Percentiles rank a stretch among this genome's conserved stretches.
phyloP scores from a whole-genome alignment of 345 rosid species.

The Rhizophora mangle region DNA sequence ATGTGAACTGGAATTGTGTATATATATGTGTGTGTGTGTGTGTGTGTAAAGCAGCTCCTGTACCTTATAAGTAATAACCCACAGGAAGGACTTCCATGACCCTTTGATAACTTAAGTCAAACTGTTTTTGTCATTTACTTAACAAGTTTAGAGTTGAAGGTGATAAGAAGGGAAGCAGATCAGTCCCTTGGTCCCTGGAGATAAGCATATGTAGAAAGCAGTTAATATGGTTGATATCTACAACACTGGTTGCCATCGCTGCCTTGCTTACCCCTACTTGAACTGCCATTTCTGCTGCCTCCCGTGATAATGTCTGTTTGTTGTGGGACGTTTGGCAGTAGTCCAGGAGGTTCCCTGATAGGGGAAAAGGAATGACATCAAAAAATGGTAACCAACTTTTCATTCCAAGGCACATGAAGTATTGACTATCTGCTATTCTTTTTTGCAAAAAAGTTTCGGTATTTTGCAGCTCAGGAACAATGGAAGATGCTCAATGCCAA shows the following conservation, averaged over 20 bases:
- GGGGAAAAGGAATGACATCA: slow-evolving; percentile 3
- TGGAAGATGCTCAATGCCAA: no score
- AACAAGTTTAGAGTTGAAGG: no score
- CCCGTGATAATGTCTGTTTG: slow-evolving; percentile 41
- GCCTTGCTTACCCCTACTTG: slow-evolving; percentile 53
- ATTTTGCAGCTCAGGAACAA: no score
- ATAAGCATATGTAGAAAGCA: neutral
- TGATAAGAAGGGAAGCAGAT: neutral
- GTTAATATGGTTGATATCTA: slow-evolving; percentile 73
- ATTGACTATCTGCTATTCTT: no score
- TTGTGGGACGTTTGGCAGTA: slow-evolving; percentile 48
- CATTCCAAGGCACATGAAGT: neutral
- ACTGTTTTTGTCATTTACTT: no score
- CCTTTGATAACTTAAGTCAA: no score
- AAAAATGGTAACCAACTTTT: neutral
- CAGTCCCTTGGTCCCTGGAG: neutral
- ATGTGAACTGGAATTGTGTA: no score
- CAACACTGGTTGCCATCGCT: slow-evolving; percentile 57
- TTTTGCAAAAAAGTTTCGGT: no score
- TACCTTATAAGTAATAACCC: no score
- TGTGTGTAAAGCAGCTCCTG: no score
- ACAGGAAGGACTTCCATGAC: no score
- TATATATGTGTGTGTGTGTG: no score
- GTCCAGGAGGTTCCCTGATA: slow-evolving; percentile 81
- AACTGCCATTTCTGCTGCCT: slow-evolving; percentile 41